phyloP scores from a whole-genome alignment of 345 rosid species.

The Corymbia maculata region DNA sequence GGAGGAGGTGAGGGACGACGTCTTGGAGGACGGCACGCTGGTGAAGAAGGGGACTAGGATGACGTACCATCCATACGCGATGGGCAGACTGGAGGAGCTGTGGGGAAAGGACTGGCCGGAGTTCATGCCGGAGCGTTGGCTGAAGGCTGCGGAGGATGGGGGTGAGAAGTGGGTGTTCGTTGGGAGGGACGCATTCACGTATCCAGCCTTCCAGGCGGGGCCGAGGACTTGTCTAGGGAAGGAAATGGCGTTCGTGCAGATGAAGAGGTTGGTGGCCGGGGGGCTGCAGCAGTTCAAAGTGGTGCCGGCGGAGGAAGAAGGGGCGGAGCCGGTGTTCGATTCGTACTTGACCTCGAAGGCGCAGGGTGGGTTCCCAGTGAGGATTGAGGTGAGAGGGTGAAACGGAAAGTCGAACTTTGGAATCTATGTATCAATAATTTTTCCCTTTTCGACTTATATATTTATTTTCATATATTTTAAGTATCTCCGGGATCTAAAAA shows the following conservation, averaged over 20 bases:
- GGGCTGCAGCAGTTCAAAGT: constrained; percentile 27
- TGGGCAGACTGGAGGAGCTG: constrained; percentile 26
- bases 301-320: constrained; percentile 9
- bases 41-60: constrained; percentile 19
- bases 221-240: constrained; percentile 40
- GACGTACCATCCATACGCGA: constrained; percentile 24
- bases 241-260: constrained; percentile 30
- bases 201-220: constrained; percentile 27
- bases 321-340: constrained; percentile 18
- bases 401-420: no score
- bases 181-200: constrained; percentile 16
- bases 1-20: constrained; percentile 11
- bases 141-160: constrained; percentile 1
- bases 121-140: constrained; percentile 19
- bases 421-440: no score
- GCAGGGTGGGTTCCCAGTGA: constrained; percentile 38
- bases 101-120: constrained; percentile 38
- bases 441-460: no score
- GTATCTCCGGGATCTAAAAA: no score
- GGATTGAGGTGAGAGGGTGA: constrained; percentile 18
- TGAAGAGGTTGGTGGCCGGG: constrained; percentile 30
- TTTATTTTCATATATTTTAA: no score
- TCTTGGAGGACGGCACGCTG: constrained; percentile 24
- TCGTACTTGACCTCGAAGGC: constrained; percentile 35
- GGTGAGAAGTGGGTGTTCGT: constrained; percentile 18